phyloP scores from a whole-genome alignment of 2,329 filamentous ascomycete species.

The Alternaria ventricosa region DNA sequence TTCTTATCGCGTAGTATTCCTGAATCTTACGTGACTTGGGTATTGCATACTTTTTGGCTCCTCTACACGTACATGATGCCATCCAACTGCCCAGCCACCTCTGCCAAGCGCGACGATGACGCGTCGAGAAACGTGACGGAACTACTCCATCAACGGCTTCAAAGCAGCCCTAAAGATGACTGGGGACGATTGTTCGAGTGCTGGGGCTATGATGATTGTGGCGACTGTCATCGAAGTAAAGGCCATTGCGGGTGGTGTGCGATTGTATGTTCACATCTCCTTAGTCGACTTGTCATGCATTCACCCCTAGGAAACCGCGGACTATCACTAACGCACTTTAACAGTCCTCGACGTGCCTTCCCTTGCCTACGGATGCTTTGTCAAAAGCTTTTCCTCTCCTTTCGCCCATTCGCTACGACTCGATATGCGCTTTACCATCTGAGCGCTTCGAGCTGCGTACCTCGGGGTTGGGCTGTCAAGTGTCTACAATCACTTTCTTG shows the following conservation, averaged over 20 bases:
- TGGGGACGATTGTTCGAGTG: conserved; percentile 39
- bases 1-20: neutral
- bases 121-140: conserved; percentile 29
- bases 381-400: conserved; percentile 49
- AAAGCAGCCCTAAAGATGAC: conserved; percentile 39
- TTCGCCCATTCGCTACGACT: conserved; percentile 46
- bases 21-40: neutral
- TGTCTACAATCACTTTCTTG: conserved; percentile 55
- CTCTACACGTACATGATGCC: conserved; percentile 4
- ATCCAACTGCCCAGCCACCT: conserved; percentile 21
- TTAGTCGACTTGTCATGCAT: neutral
- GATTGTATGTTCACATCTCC: conserved; percentile 38
- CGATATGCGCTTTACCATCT: conserved; percentile 44
- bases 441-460: conserved; percentile 57
- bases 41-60: neutral
- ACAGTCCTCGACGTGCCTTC: conserved; percentile 53
- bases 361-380: conserved; percentile 47
- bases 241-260: conserved; percentile 55
- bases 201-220: conserved; percentile 46
- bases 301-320: neutral
- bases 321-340: neutral
- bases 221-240: conserved; percentile 45
- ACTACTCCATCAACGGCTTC: conserved; percentile 31
- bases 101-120: conserved; percentile 1
- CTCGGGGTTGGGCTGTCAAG: conserved; percentile 52